Conservation (phyloP, 768 basidiomycete genomes). For the Brasilioporus rufonigricans region DNA sequence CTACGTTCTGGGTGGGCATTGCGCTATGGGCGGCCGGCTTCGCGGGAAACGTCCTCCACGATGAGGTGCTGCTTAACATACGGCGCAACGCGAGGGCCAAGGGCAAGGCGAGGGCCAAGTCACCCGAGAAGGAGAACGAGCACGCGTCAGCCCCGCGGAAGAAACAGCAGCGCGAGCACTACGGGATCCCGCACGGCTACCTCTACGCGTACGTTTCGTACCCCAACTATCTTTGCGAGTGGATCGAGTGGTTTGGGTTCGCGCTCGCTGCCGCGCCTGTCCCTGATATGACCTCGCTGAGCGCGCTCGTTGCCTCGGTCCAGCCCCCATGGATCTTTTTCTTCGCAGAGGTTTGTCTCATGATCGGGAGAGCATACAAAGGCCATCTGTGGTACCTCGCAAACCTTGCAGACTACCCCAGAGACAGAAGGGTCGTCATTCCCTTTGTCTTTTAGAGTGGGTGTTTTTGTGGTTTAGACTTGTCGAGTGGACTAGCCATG, state of each 20-base stretch:
- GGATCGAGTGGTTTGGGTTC: constrained; percentile 92
- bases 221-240: constrained; percentile 94
- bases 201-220: constrained; percentile 82
- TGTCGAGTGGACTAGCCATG: background rate
- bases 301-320: constrained; percentile 43
- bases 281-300: constrained; percentile 34
- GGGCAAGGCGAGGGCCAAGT: constrained; percentile 30
- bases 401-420: constrained; percentile 79
- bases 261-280: constrained; percentile 69
- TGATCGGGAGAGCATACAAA: constrained; percentile 78
- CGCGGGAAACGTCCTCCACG: constrained; percentile 79
- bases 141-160: constrained; percentile 22
- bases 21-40: constrained; percentile 70
- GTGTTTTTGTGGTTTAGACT: background rate
- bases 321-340: constrained; percentile 82
- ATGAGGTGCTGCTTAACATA: constrained; percentile 84
- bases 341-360: constrained; percentile 63
- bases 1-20: constrained; percentile 62
- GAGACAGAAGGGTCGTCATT: constrained; percentile 72
- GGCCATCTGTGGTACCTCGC: constrained; percentile 85
- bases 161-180: constrained; percentile 45
- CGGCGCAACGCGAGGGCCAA: constrained; percentile 57
- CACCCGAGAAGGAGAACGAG: constrained; percentile 16
- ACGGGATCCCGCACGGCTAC: constrained; percentile 77
- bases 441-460: constrained; percentile 62